These are phyloP conservation scores for Boechera divaricarpa DNA, from an alignment of 345 rosid species.

Conservation along the genomic window DNA sequence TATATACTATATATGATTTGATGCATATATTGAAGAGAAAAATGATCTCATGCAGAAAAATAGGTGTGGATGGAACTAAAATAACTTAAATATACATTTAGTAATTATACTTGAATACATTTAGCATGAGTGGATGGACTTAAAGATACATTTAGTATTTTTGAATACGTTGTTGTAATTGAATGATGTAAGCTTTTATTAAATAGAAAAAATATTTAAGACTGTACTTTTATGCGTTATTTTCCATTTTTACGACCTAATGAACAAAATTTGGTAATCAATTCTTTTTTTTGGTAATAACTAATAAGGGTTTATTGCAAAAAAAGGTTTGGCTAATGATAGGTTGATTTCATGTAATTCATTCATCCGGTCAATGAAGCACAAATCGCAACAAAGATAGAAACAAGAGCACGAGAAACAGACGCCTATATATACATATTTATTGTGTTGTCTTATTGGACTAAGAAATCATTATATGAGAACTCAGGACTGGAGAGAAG, in stretches of 20 bases:
- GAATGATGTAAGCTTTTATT: neutral
- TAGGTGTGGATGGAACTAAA: neutral
- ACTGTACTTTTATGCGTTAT: too few species aligned
- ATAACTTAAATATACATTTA: neutral
- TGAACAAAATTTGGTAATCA: too few species aligned
- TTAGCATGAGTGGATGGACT: too few species aligned
- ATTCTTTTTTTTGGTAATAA: too few species aligned
- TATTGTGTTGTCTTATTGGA: conserved; percentile 24
- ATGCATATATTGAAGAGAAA: neutral
- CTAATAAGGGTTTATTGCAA: too few species aligned
- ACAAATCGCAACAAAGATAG: neutral
- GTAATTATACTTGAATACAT: neutral
- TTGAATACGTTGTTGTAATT: neutral
- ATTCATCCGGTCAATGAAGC: too few species aligned
- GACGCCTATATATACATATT: conserved; percentile 9
- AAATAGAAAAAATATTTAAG: neutral
- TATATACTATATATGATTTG: neutral
- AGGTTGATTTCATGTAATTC: too few species aligned
- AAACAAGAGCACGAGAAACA: conserved; percentile 13
- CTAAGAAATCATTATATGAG: conserved; percentile 44
- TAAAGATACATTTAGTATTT: neutral
- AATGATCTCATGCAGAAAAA: neutral
- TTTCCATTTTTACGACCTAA: too few species aligned
- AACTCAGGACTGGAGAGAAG: conserved; percentile 66
- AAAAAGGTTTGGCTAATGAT: too few species aligned